Percentiles rank a stretch among this genome's conserved stretches.
Conservation (phyloP, 2,329 filamentous ascomycete species). For the Penicillium sp. region DNA sequence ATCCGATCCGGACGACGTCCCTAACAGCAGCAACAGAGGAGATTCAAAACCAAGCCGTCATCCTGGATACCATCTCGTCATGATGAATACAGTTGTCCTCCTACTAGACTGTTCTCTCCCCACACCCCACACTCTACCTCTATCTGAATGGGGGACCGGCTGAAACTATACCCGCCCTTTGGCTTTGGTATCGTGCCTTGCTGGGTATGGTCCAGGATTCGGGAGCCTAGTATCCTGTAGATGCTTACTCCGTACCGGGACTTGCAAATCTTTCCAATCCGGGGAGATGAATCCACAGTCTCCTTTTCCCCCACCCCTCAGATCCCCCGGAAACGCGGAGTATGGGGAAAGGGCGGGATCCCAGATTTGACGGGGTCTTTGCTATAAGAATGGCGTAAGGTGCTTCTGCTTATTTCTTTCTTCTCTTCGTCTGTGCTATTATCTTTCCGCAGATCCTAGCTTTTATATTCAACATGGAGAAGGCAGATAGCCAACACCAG, state of each 20-base stretch:
- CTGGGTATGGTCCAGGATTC: not conserved
- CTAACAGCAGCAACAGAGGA: not conserved
- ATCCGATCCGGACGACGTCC: not conserved
- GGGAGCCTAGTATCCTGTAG: not conserved
- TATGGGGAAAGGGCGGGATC: not conserved
- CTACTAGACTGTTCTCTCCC: not conserved
- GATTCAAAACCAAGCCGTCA: not conserved
- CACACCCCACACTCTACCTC: not conserved
- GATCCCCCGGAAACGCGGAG: slow-evolving; percentile 1
- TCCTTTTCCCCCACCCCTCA: slow-evolving; percentile 4
- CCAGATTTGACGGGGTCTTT: not conserved
- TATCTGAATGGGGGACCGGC: not conserved
- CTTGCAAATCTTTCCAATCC: not conserved
- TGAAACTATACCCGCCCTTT: not conserved
- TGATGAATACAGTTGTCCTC: not conserved
- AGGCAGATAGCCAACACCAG: slow-evolving; percentile 8
- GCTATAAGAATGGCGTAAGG: not conserved
- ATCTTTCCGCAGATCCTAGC: not conserved
- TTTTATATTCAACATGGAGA: slow-evolving; percentile 9
- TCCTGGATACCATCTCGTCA: not conserved
- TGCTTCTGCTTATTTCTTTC: not conserved
- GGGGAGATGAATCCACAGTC: slow-evolving; percentile 1
- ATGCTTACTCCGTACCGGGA: not conserved
- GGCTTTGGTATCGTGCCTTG: not conserved
- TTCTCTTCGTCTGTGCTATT: not conserved